Percentiles rank a stretch among this genome's conserved stretches.
Conservation (phyloP, 352 stramenopile species). For the Blastocystis sp. region DNA sequence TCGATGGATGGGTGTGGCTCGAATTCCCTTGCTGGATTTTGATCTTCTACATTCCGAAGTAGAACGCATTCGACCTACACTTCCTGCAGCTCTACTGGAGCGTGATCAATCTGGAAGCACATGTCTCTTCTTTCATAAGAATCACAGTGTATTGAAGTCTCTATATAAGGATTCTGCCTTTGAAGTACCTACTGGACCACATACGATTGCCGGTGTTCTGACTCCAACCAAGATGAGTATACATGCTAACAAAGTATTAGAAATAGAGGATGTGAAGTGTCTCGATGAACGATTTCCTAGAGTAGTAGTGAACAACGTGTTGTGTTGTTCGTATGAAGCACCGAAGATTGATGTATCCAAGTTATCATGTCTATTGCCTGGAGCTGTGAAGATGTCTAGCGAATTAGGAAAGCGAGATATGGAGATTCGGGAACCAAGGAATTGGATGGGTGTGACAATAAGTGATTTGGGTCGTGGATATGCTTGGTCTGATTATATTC, state of each 20-base stretch:
- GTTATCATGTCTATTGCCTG: not conserved
- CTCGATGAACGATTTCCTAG: not conserved
- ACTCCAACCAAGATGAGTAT: slow-evolving; percentile 1
- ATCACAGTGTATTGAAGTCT: not conserved
- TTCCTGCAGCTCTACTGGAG: not conserved
- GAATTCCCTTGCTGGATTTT: slow-evolving; percentile 40
- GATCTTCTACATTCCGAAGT: slow-evolving; percentile 33
- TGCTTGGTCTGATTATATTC: slow-evolving; percentile 48
- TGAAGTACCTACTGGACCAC: not conserved
- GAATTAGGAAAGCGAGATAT: not conserved
- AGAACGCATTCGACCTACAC: slow-evolving; percentile 11
- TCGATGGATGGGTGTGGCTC: slow-evolving; percentile 48
- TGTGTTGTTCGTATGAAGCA: not conserved
- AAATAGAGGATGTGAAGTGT: not conserved
- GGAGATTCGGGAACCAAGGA: slow-evolving; percentile 21
- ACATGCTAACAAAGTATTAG: not conserved
- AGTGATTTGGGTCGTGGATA: slow-evolving; percentile 25
- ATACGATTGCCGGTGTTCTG: not conserved
- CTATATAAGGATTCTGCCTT: no score
- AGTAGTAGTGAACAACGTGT: not conserved
- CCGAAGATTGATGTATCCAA: slow-evolving; percentile 18
- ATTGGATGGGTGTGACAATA: slow-evolving; percentile 55
- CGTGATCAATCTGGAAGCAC: not conserved
- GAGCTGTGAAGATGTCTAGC: not conserved
- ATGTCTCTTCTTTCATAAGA: not conserved